Percentiles rank a stretch among this genome's conserved stretches.
Conservation (phyloP, 768 basidiomycete species). For the Lactifluus echinatus region DNA sequence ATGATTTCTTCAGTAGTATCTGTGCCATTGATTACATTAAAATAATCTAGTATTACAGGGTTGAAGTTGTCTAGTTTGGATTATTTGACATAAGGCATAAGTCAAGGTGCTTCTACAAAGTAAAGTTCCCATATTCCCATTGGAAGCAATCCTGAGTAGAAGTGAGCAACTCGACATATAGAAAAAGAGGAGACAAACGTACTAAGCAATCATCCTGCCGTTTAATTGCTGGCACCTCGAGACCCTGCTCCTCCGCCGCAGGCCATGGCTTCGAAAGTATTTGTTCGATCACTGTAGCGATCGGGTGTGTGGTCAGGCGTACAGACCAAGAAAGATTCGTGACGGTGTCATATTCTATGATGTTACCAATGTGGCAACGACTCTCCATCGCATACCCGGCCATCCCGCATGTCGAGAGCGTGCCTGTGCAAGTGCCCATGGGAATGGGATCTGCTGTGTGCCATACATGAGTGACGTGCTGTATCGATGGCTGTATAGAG, state of each 20-base stretch:
- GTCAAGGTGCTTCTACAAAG: neutral
- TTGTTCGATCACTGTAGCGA: slow-evolving; percentile 69
- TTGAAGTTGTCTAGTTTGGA: neutral
- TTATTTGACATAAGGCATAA: too few species aligned
- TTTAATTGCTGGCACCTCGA: slow-evolving; percentile 50
- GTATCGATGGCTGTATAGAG: slow-evolving; percentile 46
- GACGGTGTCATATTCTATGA: slow-evolving; percentile 90
- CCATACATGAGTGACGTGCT: slow-evolving; percentile 81
- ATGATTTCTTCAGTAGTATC: neutral
- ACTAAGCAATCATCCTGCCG: slow-evolving; percentile 66
- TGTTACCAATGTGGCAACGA: slow-evolving; percentile 46
- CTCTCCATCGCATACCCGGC: slow-evolving; percentile 85
- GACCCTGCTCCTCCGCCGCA: slow-evolving; percentile 47
- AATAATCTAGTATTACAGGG: neutral
- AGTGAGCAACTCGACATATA: neutral
- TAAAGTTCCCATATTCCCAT: slow-evolving; percentile 55
- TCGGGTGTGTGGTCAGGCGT: slow-evolving; percentile 72
- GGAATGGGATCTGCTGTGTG: slow-evolving; percentile 93
- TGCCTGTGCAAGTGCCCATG: slow-evolving; percentile 74
- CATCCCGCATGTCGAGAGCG: slow-evolving; percentile 70
- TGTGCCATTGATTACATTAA: neutral
- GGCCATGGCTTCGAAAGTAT: slow-evolving; percentile 66
- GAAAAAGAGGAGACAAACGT: slow-evolving; percentile 23
- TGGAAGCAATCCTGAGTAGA: slow-evolving; percentile 54
- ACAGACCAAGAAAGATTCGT: slow-evolving; percentile 78